Evolutionary conservation across 495 filamentous ascomycete genomes (phyloP).

Genomic region (Annulohypoxylon moriforme): DNA sequence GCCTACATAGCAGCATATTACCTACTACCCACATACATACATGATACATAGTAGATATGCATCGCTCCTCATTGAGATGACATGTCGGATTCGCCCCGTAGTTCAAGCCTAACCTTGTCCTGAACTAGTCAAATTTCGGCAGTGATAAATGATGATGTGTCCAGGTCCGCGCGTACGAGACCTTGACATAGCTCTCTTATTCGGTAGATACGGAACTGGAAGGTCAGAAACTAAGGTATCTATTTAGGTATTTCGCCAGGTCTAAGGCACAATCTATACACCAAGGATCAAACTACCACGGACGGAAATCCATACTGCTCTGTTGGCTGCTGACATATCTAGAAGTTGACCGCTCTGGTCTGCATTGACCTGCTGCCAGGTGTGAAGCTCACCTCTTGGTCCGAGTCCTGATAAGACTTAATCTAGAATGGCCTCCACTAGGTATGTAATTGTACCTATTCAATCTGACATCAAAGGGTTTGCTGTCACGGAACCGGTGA

Average conservation of each 20-base stretch:
- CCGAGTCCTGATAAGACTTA: background rate
- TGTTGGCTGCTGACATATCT: background rate
- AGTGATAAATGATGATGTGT: slow-evolving; percentile 25
- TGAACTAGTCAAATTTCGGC: slow-evolving; percentile 21
- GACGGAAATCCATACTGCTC: slow-evolving; percentile 4
- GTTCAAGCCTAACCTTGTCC: slow-evolving; percentile 7
- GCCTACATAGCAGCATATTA: background rate
- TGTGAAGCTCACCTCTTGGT: background rate
- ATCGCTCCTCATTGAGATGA: slow-evolving; percentile 19
- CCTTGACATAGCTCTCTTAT: slow-evolving; percentile 3
- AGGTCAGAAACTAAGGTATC: background rate
- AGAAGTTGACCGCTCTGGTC: background rate
- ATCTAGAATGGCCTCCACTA: background rate
- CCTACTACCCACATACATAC: no score
- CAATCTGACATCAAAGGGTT: slow-evolving; percentile 33
- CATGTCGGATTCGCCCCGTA: slow-evolving; percentile 26
- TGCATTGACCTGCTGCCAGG: background rate
- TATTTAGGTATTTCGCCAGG: background rate
- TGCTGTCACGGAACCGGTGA: slow-evolving; percentile 15
- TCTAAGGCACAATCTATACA: slow-evolving; percentile 21
- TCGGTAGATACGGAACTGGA: slow-evolving; percentile 13
- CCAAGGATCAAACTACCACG: slow-evolving; percentile 5
- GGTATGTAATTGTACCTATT: background rate
- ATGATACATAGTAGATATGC: background rate
- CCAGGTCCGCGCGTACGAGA: slow-evolving; percentile 21